These are phyloP conservation scores for Akanthomyces muscarius DNA, from an alignment of 2,329 filamentous ascomycete species.

Conservation along the genomic window DNA sequence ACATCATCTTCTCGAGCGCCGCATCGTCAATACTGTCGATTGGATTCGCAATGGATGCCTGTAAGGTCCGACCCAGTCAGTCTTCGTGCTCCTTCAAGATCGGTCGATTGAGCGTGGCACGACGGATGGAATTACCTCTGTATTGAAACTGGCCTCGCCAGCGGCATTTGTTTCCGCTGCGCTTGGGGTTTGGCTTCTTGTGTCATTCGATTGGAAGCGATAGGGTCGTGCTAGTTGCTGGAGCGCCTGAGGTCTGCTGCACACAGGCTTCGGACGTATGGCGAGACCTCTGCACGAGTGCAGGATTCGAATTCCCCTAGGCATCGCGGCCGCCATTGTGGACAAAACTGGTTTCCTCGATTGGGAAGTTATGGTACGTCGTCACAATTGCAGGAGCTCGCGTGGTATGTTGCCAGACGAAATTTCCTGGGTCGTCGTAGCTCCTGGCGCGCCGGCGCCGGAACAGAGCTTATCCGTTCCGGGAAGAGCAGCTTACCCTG, in stretches of 20 bases:
- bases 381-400: slow-evolving; percentile 5
- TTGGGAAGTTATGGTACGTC: background rate
- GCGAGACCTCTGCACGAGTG: slow-evolving; percentile 31
- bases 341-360: background rate
- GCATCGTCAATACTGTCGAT: slow-evolving; percentile 32
- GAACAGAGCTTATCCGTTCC: slow-evolving; percentile 16
- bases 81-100: background rate
- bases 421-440: slow-evolving; percentile 10
- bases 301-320: slow-evolving; percentile 11
- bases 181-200: slow-evolving; percentile 25
- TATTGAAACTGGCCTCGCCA: background rate
- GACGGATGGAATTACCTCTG: background rate
- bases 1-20: slow-evolving; percentile 34
- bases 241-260: background rate
- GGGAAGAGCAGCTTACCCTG: background rate
- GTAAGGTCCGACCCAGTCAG: slow-evolving; percentile 18
- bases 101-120: background rate
- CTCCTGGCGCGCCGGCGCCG: background rate
- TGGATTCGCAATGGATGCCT: slow-evolving; percentile 19
- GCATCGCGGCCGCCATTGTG: slow-evolving; percentile 10
- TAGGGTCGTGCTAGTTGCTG: background rate
- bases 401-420: background rate
- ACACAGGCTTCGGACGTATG: background rate
- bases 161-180: slow-evolving; percentile 20
- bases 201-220: slow-evolving; percentile 33